Evolutionary conservation across 345 rosid species (phyloP), one percentile per base, ranked within the genome.

Genomic region (Eutrema japonicum): DNA sequence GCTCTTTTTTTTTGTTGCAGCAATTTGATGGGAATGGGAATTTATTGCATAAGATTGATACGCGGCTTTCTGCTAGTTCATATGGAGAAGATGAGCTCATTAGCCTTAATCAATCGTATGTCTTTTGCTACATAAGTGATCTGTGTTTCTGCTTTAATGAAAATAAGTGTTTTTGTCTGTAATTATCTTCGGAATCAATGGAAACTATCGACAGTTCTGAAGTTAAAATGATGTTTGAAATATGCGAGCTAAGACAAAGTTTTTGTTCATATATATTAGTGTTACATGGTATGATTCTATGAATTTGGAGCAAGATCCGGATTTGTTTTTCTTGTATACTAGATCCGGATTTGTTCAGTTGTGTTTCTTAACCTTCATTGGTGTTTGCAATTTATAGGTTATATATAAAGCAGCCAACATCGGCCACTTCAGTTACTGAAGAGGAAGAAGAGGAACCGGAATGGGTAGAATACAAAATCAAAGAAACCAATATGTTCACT

Each of bases 21-120:
- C 98, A 94, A 94, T 94, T 94, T 45, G 96, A 91, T 81, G 85
- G 79, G 1, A 37, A 81, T 61, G 97, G 96, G 41, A 85, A 74
- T 46, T 74, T 94, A 76, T 68, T 86, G 79, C 97, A 91, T 50
- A 89, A 84, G 54, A 74, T 94, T 53, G 85, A 60, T 53, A 94
- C 97, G 12, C 80, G 65, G 79, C 93, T 94, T 65, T 82, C 97
- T 1, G 96, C 81, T 9, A 85, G 83, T 69, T 82, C 92, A 3
- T 91, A 91, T 74, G 98, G 98, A 62, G 97, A 91, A 79, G 93
- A 83, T 59, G 97, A 91, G 6, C 91, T 94, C 45, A 83, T 83
- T 38, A 89, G 97, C 77, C 97, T 91, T 57, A 88, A 88, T 63
- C 98, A 94, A 85, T 88, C 98, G 98, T 94, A 89, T 75, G 87